phyloP scores from a whole-genome alignment of 73 alveolate species.

The Paramecium sexaurelia region DNA sequence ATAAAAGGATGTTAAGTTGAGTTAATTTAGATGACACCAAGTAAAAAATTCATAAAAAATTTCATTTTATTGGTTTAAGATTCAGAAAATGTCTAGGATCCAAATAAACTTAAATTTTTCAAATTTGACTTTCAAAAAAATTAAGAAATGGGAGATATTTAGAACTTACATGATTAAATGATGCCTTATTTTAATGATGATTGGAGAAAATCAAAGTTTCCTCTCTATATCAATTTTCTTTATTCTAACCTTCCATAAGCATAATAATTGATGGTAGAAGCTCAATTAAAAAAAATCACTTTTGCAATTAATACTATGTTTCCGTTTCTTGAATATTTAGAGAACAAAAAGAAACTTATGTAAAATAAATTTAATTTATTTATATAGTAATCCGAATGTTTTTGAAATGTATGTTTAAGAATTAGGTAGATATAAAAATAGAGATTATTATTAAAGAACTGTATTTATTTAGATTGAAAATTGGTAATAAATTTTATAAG shows the following conservation, averaged over 20 bases:
- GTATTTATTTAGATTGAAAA: background rate
- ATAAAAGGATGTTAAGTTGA: conserved; percentile 5
- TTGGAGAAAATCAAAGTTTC: conserved; percentile 12
- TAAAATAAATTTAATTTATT: background rate
- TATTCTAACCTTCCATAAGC: background rate
- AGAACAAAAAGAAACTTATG: conserved; percentile 33
- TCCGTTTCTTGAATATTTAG: conserved; percentile 16
- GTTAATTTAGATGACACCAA: background rate
- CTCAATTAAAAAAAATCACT: background rate
- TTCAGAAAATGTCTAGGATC: background rate
- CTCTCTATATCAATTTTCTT: background rate
- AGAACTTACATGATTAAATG: background rate
- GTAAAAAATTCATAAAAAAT: background rate
- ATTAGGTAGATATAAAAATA: background rate
- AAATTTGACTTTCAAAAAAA: conserved; percentile 24
- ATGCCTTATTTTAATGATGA: conserved; percentile 57
- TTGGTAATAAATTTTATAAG: background rate
- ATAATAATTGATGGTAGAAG: background rate
- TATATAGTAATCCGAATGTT: conserved; percentile 16
- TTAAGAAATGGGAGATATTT: conserved; percentile 24
- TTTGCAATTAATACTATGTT: conserved; percentile 7
- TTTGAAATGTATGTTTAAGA: conserved; percentile 10
- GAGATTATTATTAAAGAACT: background rate
- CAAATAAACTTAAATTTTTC: background rate
- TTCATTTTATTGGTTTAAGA: conserved; percentile 40